A percentile compares a stretch with the other conserved stretches of the same genome.
Conservation (phyloP, 1,284 basidiomycete genomes). For the Termitomyces sp. region DNA sequence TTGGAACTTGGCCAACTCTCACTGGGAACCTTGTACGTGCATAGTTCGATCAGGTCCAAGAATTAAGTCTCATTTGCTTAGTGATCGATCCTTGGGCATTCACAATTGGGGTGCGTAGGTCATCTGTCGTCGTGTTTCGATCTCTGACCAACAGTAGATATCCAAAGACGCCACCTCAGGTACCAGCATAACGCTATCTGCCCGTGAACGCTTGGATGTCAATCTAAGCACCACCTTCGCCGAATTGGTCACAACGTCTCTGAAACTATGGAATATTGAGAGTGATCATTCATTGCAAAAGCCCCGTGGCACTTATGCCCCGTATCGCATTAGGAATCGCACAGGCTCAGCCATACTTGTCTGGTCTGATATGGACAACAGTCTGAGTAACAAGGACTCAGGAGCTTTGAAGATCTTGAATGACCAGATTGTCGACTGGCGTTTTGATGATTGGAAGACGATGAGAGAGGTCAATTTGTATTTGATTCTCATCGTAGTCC, state of each 20-base stretch:
- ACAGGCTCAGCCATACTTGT: constrained; percentile 82
- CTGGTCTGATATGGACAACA: constrained; percentile 74
- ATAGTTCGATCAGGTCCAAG: not conserved
- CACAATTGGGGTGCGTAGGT: constrained; percentile 55
- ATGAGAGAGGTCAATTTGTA: constrained; percentile 75
- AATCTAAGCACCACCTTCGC: constrained; percentile 92
- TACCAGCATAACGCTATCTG: constrained; percentile 62
- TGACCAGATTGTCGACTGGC: constrained; percentile 86
- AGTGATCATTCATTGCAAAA: constrained; percentile 69
- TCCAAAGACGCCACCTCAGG: constrained; percentile 52
- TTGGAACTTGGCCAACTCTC: constrained; percentile 96
- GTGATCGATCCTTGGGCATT: constrained; percentile 98
- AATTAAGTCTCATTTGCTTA: constrained; percentile 22
- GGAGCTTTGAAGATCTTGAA: constrained; percentile 58
- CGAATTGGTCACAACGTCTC: constrained; percentile 77
- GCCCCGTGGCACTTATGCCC: constrained; percentile 83
- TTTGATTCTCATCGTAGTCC: not conserved
- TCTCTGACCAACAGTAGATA: constrained; percentile 33
- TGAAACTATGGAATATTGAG: constrained; percentile 71
- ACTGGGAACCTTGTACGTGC: constrained; percentile 85
- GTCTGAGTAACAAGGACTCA: constrained; percentile 38
- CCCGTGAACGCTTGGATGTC: constrained; percentile 84
- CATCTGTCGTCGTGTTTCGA: not conserved
- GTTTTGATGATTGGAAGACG: constrained; percentile 95
- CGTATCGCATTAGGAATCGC: constrained; percentile 89